Evolutionary conservation across 208 protist genomes (phyloP), one percentile per base, ranked within the genome.

Genomic region (Trypanosoma congolense): DNA sequence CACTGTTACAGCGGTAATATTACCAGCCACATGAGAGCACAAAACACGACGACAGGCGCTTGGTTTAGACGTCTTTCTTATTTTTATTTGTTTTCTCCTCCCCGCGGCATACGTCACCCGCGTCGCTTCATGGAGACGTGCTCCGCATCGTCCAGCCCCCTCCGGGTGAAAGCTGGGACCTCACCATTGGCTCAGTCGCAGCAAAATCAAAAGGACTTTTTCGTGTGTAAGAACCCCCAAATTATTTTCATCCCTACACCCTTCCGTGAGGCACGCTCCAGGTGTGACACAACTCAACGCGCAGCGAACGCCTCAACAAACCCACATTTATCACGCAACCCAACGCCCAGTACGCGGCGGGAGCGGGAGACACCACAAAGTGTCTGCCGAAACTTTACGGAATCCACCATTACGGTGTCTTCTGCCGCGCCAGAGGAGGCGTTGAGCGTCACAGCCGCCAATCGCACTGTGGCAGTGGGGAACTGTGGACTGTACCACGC

Each of bases 401-500:
- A 28, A 35, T 60, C 38, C 19, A 62, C 19, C 49, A 55, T 3
- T 6, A 55, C 18, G 6, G 18, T 25, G 12, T 35, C 28, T 5
- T 18, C 55, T n/a, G 6, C 44, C 24, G 28, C 55, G 0, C 14
- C 38, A 33, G 9, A 8, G 9, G 33, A 12, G 33, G 33, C 9
- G 33, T 24, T 28, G 19, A 33, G 28, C 43, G 22, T 18, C 12
- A 54, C 21, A 19, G 35, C 1, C 2, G 40, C 38, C 30, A 73
- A 36, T 3, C 64, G 54, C 26, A 83, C 65, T 19, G 66, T 70
- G 1, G 70, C 81, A 4, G 64, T 45, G 5, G 81, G 77, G 56
- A 89, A 80, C 60, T 72, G 69, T 2, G 81, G 77, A 41, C 73
- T 82, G 22, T 61, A 50, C 77, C 75, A 79, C 22, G 64, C 68